A percentile compares a stretch with the other conserved stretches of the same genome.
Evolutionary conservation across 73 alveolate species (phyloP).

Genomic region (Durusdinium trenchii): DNA sequence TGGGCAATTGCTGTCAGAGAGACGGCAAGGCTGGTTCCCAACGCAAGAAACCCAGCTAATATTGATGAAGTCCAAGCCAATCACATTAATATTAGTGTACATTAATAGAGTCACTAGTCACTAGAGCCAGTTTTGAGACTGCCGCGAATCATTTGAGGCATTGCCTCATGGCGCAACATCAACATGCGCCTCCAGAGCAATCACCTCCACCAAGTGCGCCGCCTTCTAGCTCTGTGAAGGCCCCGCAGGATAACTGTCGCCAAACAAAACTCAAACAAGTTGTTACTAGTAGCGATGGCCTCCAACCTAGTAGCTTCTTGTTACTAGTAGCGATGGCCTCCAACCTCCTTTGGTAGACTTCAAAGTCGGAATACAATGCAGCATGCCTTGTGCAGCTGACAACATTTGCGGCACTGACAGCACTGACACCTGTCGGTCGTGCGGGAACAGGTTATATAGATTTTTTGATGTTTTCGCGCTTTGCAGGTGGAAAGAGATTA

Average conservation of each 20-base stretch:
- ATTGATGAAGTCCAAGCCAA: neutral
- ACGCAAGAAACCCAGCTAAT: conserved; percentile 1
- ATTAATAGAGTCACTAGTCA: neutral
- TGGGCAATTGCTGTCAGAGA: neutral
- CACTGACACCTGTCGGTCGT: neutral
- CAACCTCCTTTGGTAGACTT: no score
- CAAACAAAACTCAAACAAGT: neutral
- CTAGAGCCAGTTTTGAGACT: neutral
- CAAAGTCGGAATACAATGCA: no score
- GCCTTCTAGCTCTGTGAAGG: conserved; percentile 51
- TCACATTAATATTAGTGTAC: neutral
- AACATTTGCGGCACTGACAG: neutral
- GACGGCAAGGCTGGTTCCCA: conserved; percentile 42
- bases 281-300: neutral
- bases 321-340: no score
- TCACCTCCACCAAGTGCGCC: conserved; percentile 53
- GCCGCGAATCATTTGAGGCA: neutral
- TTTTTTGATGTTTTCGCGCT: neutral
- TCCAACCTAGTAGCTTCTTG: neutral
- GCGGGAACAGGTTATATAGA: neutral
- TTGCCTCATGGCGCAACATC: conserved; percentile 19
- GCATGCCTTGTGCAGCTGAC: neutral
- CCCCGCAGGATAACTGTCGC: neutral
- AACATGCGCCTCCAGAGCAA: conserved; percentile 48
- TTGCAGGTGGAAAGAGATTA: conserved; percentile 39